Evolutionary conservation across 1,284 basidiomycete genomes (phyloP), one percentile per base, ranked within the genome.

Genomic region (Clitocybe nebularis): DNA sequence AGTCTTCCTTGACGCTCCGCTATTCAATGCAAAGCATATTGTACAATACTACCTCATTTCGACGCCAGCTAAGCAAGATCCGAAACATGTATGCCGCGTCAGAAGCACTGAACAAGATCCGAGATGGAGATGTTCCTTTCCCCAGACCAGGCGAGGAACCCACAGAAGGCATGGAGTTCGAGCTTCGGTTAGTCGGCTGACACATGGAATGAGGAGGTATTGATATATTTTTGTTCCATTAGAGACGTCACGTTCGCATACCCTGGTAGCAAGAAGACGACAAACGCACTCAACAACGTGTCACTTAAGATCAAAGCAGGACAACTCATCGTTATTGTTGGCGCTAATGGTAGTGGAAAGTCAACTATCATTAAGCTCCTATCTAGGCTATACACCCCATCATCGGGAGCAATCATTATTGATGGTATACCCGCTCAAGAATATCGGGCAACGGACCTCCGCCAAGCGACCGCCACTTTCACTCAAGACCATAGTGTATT

Each of bases 201-300:
- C n/a, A n/a, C n/a, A n/a, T n/a, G n/a, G n/a, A n/a, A n/a, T n/a
- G n/a, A n/a, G n/a, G n/a, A n/a, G n/a, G n/a, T n/a, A n/a, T n/a
- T n/a, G n/a, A n/a, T n/a, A n/a, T n/a, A n/a, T 41, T 42, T 13
- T 19, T 8, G 36, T 24, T 13, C 21, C 48, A 30, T 2, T 28
- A 72, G 71, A 8, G 54, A 75, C 24, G 64, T 78, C 2, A 60
- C 58, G 0, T 79, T 79, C 43, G 50, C 58, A 1, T 79, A 79
- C 47, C 72, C 73, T 0, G 67, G 66, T 6, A 59, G 56, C 36
- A 64, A 71, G 39, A 63, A 62, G 7, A 66, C 54, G 4, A 59
- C 55, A 1, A 51, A 55, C 4, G 73, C 72, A 1, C 53, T 78
- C n/a, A 53, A 50, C 1, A 48, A 59, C 4, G 55, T 77, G 2